Evolutionary conservation across 176 grass and related monocot species (phyloP), one percentile per base, ranked within the genome.

Genomic region (Carex parvula): DNA sequence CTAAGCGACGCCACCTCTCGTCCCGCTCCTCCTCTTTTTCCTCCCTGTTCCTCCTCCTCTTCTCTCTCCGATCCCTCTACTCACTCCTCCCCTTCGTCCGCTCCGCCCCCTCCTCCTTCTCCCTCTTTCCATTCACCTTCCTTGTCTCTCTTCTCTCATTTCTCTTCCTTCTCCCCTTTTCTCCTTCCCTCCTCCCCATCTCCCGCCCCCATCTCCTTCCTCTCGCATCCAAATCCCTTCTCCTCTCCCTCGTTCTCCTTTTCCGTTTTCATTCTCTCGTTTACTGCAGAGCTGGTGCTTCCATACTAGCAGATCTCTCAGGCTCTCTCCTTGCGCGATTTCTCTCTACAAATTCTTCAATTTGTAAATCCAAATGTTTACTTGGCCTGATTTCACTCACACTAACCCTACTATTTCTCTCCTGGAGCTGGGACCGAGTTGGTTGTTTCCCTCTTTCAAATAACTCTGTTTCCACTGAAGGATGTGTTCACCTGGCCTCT

Each of bases 281-380:
- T 58, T 87, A 67, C 17, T 95, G 91, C 87, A 71, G 69, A 13
- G 85, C 89, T 14, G 93, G 91, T 54, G 73, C 90, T 70, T 67
- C 91, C 77, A 88, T 95, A 75, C 88, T 98, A 17, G 89, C 96
- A 5, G 96, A 98, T 33, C 83, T 92, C 84, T 82, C 92, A 1
- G 96, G 95, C 8, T 30, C 84, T 18, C 72, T 98, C 13, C 83
- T 95, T 29, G 93, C 91, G 16, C 85, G 87, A 39, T 85, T 89
- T 21, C 56, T 98, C n/a, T 89, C 85, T 64, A 84, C 86, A 3
- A 84, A 86, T 21, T 86, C 87, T 35, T 87, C 71, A 54, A 83
- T 86, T 52, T 52, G 67, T 48, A 67, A 52, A 52, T 48, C 61
- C 12, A 82, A 35, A 13, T 13, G 10, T 64, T 26, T 82, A 67